Conservation (phyloP, 2,329 filamentous ascomycete genomes). For the Sphaerulina musiva region DNA sequence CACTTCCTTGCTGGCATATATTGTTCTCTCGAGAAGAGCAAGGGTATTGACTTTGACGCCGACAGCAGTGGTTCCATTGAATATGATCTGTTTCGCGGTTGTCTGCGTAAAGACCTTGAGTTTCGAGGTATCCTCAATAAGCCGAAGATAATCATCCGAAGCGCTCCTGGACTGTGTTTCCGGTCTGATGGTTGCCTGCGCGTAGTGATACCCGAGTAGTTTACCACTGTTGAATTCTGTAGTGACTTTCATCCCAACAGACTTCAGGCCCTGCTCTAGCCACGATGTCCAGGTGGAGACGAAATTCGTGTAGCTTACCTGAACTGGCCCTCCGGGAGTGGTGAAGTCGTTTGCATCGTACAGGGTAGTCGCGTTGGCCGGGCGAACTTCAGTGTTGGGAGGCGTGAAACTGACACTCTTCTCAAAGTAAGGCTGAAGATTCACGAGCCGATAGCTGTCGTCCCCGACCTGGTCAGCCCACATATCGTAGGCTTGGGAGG, state of each 20-base stretch:
- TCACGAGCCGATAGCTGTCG: no score
- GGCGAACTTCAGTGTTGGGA: no score
- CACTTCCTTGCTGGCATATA: slow-evolving; percentile 37
- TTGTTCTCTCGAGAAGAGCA: background rate
- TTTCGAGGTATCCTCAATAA: background rate
- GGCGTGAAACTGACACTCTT: no score
- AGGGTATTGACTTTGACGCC: slow-evolving; percentile 18
- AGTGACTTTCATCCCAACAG: background rate
- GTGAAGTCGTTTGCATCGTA: no score
- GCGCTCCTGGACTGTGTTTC: background rate
- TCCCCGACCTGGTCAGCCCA: slow-evolving; percentile 21
- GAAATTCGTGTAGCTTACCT: no score
- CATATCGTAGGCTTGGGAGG: slow-evolving; percentile 22
- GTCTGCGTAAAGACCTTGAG: no score
- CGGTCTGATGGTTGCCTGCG: background rate
- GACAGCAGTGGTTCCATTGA: slow-evolving; percentile 27
- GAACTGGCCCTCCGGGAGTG: no score
- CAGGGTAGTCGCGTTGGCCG: no score
- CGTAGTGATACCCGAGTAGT: background rate
- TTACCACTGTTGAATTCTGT: background rate
- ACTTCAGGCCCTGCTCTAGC: no score
- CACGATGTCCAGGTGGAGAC: no score
- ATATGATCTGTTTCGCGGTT: slow-evolving; percentile 26
- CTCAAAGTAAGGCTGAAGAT: no score
- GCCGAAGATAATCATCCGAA: background rate